These are phyloP conservation scores for Dacryopinax primogenitus DNA, from an alignment of 768 basidiomycete genomes.

Conservation along the genomic window DNA sequence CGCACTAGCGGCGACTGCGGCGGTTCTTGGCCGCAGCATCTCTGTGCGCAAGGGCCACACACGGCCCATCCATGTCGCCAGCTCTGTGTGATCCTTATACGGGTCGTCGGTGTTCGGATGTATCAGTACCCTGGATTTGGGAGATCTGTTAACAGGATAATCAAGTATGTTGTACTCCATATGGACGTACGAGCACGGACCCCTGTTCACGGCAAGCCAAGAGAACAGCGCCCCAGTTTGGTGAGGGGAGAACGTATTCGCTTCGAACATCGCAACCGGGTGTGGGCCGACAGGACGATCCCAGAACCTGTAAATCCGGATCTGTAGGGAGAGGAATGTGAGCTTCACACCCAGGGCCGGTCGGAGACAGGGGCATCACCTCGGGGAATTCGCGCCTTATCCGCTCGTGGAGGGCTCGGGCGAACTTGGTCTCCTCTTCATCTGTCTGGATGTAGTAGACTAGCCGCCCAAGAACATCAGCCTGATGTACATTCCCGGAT, in stretches of 20 bases:
- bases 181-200: constrained; percentile 51
- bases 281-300: constrained; percentile 55
- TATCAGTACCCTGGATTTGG: constrained; percentile 47
- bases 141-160: background rate
- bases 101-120: constrained; percentile 55
- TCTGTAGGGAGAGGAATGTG: constrained; percentile 25
- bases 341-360: too few relatives aligned
- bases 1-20: background rate
- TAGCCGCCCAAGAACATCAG: constrained; percentile 19
- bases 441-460: constrained; percentile 50
- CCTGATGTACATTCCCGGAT: background rate
- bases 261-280: constrained; percentile 59
- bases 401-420: constrained; percentile 44
- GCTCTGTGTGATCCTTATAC: constrained; percentile 48
- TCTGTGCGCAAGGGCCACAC: constrained; percentile 37
- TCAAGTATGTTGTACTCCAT: background rate
- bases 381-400: constrained; percentile 57
- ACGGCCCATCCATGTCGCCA: constrained; percentile 53
- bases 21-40: background rate
- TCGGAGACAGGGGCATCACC: too few relatives aligned
- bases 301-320: constrained; percentile 50
- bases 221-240: constrained; percentile 57
- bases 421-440: constrained; percentile 36
- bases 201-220: constrained; percentile 54
- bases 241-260: constrained; percentile 52